Conservation (phyloP, 257 asterid genomes). For the Scutellaria minor region DNA sequence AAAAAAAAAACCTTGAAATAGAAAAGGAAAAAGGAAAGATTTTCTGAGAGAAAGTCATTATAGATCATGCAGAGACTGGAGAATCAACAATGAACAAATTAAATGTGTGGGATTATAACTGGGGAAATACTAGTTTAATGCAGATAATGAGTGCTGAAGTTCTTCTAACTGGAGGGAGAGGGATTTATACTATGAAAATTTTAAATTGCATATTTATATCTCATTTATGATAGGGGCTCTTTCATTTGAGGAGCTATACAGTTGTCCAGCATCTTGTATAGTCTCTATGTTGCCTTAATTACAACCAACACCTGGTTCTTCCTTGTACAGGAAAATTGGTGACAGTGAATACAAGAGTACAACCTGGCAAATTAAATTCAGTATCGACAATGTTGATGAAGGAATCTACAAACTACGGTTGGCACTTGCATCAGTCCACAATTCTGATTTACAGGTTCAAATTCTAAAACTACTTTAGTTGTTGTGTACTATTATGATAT, state of each 20-base stretch:
- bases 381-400: constrained; percentile 35
- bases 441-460: constrained; percentile 63
- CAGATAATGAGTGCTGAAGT: too few relatives aligned
- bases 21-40: too few relatives aligned
- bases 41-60: neutral
- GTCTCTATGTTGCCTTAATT: too few relatives aligned
- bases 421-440: constrained; percentile 74
- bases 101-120: neutral
- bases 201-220: neutral
- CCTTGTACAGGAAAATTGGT: constrained; percentile 48
- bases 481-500: neutral
- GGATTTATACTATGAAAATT: neutral
- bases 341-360: constrained; percentile 54
- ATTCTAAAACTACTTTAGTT: constrained; percentile 3
- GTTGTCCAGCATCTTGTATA: too few relatives aligned
- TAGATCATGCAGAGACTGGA: neutral
- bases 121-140: neutral
- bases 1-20: too few relatives aligned
- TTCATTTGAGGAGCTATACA: neutral
- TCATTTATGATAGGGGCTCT: neutral
- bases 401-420: constrained; percentile 57
- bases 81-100: neutral
- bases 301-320: neutral
- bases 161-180: too few relatives aligned
- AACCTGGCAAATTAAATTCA: constrained; percentile 74